A percentile compares a stretch with the other conserved stretches of the same genome.
These are phyloP conservation scores for Geranomyces michiganensis DNA, from an alignment of 192 early-diverging fungal species.

Conservation along the genomic window DNA sequence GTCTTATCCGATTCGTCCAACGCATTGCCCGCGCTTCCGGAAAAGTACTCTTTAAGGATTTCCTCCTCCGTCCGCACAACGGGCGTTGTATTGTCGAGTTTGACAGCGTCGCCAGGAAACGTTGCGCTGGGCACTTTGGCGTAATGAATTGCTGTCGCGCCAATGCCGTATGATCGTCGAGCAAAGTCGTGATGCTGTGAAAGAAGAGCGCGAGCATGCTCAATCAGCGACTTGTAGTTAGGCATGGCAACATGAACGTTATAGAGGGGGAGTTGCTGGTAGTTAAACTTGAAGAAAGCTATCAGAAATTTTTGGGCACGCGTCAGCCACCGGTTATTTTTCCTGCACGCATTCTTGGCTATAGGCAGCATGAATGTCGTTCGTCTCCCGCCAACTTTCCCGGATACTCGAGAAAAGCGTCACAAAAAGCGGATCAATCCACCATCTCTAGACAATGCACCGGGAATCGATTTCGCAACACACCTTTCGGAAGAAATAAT, in stretches of 20 bases:
- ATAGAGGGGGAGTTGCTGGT: too few relatives aligned
- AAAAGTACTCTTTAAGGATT: slow-evolving; percentile 39
- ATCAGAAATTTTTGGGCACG: too few relatives aligned
- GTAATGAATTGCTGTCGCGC: slow-evolving; percentile 16
- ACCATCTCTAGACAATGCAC: background rate
- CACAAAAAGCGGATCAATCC: too few relatives aligned
- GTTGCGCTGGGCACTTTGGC: background rate
- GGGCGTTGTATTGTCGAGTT: slow-evolving; percentile 28
- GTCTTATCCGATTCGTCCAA: slow-evolving; percentile 27
- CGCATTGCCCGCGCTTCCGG: slow-evolving; percentile 33
- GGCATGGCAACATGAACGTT: too few relatives aligned
- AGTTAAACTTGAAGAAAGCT: too few relatives aligned
- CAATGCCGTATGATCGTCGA: slow-evolving; percentile 13
- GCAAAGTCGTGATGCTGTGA: slow-evolving; percentile 44
- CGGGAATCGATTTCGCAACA: background rate
- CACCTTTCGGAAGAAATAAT: slow-evolving; percentile 51
- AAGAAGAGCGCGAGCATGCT: slow-evolving; percentile 39
- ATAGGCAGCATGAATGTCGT: too few relatives aligned
- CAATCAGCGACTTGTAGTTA: slow-evolving; percentile 13
- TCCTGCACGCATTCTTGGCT: too few relatives aligned
- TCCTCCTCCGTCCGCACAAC: slow-evolving; percentile 46
- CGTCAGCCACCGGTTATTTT: too few relatives aligned
- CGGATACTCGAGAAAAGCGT: too few relatives aligned
- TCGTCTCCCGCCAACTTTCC: too few relatives aligned
- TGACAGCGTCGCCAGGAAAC: background rate